Base-by-base conservation (phyloP, 225 moss, liverwort and hornwort species). In the Bryoerythrophyllum caledonicum region DNA sequence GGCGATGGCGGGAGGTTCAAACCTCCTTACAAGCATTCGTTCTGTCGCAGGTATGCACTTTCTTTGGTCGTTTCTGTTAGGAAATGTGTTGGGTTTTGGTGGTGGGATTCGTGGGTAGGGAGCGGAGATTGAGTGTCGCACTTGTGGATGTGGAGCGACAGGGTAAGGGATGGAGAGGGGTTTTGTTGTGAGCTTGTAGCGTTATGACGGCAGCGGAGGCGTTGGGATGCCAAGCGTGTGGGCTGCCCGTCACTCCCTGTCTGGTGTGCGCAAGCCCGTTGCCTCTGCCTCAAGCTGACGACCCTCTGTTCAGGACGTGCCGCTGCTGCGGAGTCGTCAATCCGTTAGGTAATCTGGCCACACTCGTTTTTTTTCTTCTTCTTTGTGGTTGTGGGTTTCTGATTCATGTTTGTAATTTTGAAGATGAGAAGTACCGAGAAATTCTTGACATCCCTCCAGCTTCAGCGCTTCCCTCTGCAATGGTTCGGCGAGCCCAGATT, bases 401-500 rank as follows among this genome's bases (percentile, higher is more conserved):
- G 73, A 74, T 38, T 53, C 13, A 53, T 71, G 60, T 70, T 66
- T 62, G 4, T 30, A 13, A 21, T 16, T 75, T 56, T 60, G 21
- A 75, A 84, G 84, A 73, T 65, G 76, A 76, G 62, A 73, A 74
- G 64, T 62, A 65, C 63, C 85, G 85, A 46, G 63, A 79, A 53
- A 59, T 79, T 46, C 79, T 85, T 3, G 76, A 79, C 9, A 68
- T 85, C 19, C 82, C 85, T 46, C 70, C 85, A 37, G 70, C 74
- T 43, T 65, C 72, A 69, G 79, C 85, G 26, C 79, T 85, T 48
- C 85, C 82, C 51, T 63, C 76, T 27, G 76, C 76, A 23, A 76
- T 85, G 78, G 79, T 82, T 17, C 82, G 85, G 65, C 82, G 85
- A 72, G 79, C 70, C 10, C 85, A 85, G 79, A 82, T 85, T 76